phyloP scores from a whole-genome alignment of 208 protist species.

The Trypanosoma lewisi region DNA sequence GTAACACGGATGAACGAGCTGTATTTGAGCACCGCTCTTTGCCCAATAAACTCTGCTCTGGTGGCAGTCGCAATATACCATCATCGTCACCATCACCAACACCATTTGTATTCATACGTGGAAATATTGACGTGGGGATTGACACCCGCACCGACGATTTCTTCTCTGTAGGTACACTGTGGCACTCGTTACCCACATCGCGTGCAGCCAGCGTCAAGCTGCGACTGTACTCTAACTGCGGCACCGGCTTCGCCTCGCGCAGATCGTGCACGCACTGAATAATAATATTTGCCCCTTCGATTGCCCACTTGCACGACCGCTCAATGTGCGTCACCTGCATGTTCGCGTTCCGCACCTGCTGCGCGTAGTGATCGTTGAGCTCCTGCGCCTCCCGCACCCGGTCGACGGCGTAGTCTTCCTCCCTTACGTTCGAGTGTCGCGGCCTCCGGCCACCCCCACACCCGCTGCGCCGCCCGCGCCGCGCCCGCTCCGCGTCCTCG shows the following conservation, averaged over 20 bases:
- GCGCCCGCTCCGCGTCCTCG: constrained; percentile 50
- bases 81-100: not conserved
- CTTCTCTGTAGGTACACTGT: constrained; percentile 6
- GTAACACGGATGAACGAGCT: not conserved
- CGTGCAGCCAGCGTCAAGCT: constrained; percentile 69
- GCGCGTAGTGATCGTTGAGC: constrained; percentile 22
- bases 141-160: not conserved
- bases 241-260: constrained; percentile 33
- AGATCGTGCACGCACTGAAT: constrained; percentile 54
- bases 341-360: constrained; percentile 23
- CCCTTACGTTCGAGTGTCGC: not conserved
- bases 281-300: constrained; percentile 68
- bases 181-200: constrained; percentile 31
- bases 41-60: not conserved
- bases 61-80: not conserved
- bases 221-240: constrained; percentile 39
- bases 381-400: constrained; percentile 18
- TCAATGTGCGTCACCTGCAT: constrained; percentile 30
- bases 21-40: not conserved
- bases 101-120: not conserved
- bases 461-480: constrained; percentile 36
- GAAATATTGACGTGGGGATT: not conserved
- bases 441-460: constrained; percentile 32
- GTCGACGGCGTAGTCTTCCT: constrained; percentile 26
- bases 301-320: constrained; percentile 51